Evolutionary conservation across 805 yeast species (phyloP), one percentile per base, ranked within the genome.

Genomic region (Alloascoidea africana): DNA sequence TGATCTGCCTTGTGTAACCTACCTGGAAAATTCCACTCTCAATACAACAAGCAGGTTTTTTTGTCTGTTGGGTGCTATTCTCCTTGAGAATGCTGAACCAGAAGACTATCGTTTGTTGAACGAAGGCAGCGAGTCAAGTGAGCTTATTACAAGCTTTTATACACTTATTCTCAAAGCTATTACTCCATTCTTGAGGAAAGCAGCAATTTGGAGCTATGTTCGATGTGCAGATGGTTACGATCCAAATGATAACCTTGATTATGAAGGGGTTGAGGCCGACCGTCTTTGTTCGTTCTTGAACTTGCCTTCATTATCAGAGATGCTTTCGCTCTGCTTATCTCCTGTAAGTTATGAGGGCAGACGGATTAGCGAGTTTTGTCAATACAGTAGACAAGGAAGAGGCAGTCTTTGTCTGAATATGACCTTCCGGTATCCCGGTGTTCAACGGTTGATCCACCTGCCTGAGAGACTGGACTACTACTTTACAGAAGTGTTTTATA

Each of bases 391-490:
- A 35, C 17, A 14, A 55, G 47, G 35, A 42, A n/a, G n/a, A n/a
- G n/a, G n/a, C n/a, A n/a, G n/a, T n/a, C n/a, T n/a, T n/a, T n/a
- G n/a, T n/a, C n/a, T n/a, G n/a, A n/a, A n/a, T n/a, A n/a, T n/a
- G n/a, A n/a, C n/a, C n/a, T n/a, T n/a, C n/a, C n/a, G n/a, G n/a
- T 84, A 73, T 46, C 91, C 94, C 0, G 82, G 82, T 0, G 49
- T 68, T 2, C 57, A 78, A n/a, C 62, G 65, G 32, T 59, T 86
- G 36, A 62, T 80, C 16, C 62, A 67, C 19, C 61, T 86, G 14
- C 96, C 96, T 0, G 53, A 59, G 2, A 64, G 80, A 37, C 55
- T 84, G 42, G 87, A 80, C 50, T 63, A 60, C 30, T 75, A 85
- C 44, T 83, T 80, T 57, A 76, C 83, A 3, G 62, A 68, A 27